A percentile compares a stretch with the other conserved stretches of the same genome.
Evolutionary conservation across 306 rosid genomes (phyloP).

Genomic region (Prunus davidiana): DNA sequence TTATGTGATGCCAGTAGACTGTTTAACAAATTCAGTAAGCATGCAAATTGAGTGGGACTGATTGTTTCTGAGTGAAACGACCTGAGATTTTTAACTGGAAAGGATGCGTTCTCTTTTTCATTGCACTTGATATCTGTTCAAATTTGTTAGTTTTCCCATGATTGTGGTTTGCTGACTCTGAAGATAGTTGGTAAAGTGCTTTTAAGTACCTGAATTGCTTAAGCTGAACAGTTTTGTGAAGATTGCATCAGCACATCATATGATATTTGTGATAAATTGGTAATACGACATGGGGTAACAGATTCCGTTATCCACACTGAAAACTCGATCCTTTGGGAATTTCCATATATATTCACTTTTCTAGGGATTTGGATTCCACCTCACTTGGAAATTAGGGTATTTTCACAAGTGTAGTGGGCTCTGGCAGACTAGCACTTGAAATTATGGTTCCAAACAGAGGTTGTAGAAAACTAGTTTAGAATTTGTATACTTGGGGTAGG

Average conservation of each 20-base stretch:
- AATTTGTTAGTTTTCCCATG: too few relatives aligned
- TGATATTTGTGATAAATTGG: neutral
- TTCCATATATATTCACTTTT: too few relatives aligned
- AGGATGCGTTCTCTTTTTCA: neutral
- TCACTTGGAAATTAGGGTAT: neutral
- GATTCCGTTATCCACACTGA: neutral
- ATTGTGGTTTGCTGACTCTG: neutral
- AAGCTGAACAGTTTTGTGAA: neutral
- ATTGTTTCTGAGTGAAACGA: neutral
- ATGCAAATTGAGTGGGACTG: too few relatives aligned
- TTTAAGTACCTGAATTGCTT: neutral
- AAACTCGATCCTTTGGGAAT: neutral
- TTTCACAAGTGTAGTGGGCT: neutral
- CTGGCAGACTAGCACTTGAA: neutral
- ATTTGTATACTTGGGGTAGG: neutral
- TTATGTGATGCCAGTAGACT: neutral
- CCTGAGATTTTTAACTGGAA: neutral
- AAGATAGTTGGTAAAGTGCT: neutral
- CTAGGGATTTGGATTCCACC: neutral
- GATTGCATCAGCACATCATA: neutral
- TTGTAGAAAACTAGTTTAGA: neutral
- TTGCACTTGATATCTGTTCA: too few relatives aligned
- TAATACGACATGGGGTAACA: neutral
- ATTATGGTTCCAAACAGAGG: neutral
- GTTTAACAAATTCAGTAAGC: too few relatives aligned